Base-by-base conservation (phyloP, 192 early-diverging fungal genomes). In the Coemansia sp. region DNA sequence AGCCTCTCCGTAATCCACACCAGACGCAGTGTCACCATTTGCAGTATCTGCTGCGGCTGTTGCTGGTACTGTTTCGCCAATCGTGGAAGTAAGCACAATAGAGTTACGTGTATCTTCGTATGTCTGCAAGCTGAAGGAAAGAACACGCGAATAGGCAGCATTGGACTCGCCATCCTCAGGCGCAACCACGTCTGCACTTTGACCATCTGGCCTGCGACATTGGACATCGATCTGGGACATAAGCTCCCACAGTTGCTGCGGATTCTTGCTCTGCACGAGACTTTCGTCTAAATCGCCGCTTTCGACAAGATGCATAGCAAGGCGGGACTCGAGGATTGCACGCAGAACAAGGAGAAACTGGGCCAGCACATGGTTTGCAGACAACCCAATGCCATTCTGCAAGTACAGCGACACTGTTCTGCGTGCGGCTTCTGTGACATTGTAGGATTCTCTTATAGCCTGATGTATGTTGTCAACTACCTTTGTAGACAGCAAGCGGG, bases 311-410 rank as follows among this genome's bases (percentile, higher is more conserved):
- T 56, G 65, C 41, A 60, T 40, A 0, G 70, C 79, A 42, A 73
- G 64, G 6, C 71, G 79, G 36, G 80, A 78, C 67, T 78, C 76
- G 21, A 83, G 80, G 51, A 83, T 67, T 6, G 80, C 69, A 32
- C 76, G 72, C 56, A 78, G 19, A 18, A 72, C 80, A 6, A 61
- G 45, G 55, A 78, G 64, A 47, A 69, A 66, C 63, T 69, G 80
- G n/a, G 61, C 71, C 43, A 73, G 49, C 42, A 77, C 56, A 12
- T 71, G 59, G 62, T 66, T 73, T 41, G 71, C 55, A 32, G 76
- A 77, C 49, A 77, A 18, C 5, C 65, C 63, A 3, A 77, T 41
- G 21, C 66, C 71, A 16, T 43, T 21, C 57, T 68, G 76, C 45
- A 61, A 41, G 51, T 77, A 77, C 49, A 68, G 71, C 49, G 62